phyloP scores from a whole-genome alignment of 73 alveolate genomes.

The Halteria grandinella region DNA sequence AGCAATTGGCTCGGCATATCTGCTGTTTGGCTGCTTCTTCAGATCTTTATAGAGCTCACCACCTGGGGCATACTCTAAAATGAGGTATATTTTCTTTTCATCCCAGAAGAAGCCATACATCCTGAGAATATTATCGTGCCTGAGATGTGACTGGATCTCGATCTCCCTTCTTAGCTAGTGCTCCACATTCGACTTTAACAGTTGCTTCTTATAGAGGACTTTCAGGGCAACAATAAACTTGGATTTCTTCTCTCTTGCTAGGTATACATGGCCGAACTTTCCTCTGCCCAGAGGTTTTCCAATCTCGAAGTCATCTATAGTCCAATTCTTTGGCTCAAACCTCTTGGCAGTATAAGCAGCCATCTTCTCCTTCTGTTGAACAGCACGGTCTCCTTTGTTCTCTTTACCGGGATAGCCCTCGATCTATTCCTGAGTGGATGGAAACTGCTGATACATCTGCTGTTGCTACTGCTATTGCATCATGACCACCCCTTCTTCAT shows the following conservation, averaged over 20 bases:
- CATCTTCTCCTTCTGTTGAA: too few relatives aligned
- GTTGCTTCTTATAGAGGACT: conserved; percentile 81
- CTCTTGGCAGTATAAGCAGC: background rate
- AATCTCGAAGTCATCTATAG: conserved; percentile 77
- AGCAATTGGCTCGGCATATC: conserved; percentile 72
- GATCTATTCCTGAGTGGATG: too few relatives aligned
- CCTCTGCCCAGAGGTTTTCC: conserved; percentile 86
- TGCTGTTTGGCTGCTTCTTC: conserved; percentile 33
- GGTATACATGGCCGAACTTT: conserved; percentile 82
- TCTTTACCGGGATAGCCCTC: too few relatives aligned
- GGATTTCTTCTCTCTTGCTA: conserved; percentile 82
- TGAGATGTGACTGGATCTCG: conserved; percentile 88
- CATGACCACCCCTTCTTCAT: too few relatives aligned
- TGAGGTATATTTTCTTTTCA: conserved; percentile 85
- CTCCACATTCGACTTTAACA: conserved; percentile 85
- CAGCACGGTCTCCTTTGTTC: too few relatives aligned
- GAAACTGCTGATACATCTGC: too few relatives aligned
- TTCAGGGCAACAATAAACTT: conserved; percentile 91
- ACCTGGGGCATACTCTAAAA: conserved; percentile 94
- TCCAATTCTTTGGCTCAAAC: conserved; percentile 55
- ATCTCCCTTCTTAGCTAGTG: conserved; percentile 94
- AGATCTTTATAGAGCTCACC: conserved; percentile 90
- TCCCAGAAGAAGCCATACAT: conserved; percentile 96
- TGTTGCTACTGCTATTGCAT: too few relatives aligned
- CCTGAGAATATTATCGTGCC: conserved; percentile 88